Conservation (phyloP, 1,284 basidiomycete species). For the Gymnopus androsaceus region DNA sequence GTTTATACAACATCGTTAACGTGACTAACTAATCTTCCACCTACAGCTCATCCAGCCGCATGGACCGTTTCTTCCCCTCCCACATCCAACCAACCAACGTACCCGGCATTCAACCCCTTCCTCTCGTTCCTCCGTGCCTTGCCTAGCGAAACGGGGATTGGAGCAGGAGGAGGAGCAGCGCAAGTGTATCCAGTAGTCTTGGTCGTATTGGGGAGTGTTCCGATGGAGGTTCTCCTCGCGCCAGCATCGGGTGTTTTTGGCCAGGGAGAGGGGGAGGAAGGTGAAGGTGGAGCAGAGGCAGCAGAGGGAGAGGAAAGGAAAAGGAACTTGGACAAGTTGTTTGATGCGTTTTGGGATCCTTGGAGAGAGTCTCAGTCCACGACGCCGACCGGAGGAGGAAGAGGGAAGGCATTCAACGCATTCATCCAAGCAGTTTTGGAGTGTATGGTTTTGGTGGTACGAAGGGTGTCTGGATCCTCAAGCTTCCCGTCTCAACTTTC, state of each 20-base stretch:
- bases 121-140: constrained; percentile 75
- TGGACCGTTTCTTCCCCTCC: too few species aligned
- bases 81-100: too few species aligned
- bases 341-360: constrained; percentile 78
- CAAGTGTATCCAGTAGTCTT: constrained; percentile 80
- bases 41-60: constrained; percentile 56
- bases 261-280: too few species aligned
- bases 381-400: background rate
- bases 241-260: too few species aligned
- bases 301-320: too few species aligned
- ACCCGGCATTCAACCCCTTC: constrained; percentile 69
- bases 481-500: too few species aligned
- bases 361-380: too few species aligned
- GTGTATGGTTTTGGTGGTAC: constrained; percentile 60
- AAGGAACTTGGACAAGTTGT: constrained; percentile 42
- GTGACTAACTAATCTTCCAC: background rate
- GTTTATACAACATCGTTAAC: too few species aligned
- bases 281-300: too few species aligned
- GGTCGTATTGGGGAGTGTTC: constrained; percentile 79
- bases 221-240: constrained; percentile 38
- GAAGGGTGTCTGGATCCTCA: too few species aligned
- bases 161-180: constrained; percentile 73
- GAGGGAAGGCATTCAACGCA: constrained; percentile 43
- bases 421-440: constrained; percentile 74
- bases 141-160: too few species aligned